Percentiles rank a stretch among this genome's conserved stretches.
Conservation (phyloP, 2,329 filamentous ascomycete genomes). For the Emericellopsis cladophorae region DNA sequence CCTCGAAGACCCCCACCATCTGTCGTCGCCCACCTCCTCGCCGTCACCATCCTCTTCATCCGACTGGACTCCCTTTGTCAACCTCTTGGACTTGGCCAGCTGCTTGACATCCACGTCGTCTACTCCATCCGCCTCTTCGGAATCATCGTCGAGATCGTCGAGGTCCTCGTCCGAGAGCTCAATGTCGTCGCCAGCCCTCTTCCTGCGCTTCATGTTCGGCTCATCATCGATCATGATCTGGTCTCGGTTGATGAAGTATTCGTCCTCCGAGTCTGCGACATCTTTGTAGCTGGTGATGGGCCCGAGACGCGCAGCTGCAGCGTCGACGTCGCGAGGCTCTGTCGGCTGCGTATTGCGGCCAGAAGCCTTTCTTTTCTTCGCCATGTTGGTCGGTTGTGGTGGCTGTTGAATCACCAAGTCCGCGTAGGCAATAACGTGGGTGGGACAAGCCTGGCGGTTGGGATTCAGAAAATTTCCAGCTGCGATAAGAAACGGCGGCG, state of each 20-base stretch:
- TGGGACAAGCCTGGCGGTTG: background rate
- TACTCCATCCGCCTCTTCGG: slow-evolving; percentile 23
- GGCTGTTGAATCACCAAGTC: background rate
- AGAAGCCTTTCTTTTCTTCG: slow-evolving; percentile 59
- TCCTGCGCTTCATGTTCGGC: slow-evolving; percentile 63
- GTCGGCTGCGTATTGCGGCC: slow-evolving; percentile 28
- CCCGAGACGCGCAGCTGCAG: slow-evolving; percentile 48
- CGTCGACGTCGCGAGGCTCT: slow-evolving; percentile 42
- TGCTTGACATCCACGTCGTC: slow-evolving; percentile 17
- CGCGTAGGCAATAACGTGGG: background rate
- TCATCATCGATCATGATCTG: slow-evolving; percentile 76
- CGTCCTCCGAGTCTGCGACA: slow-evolving; percentile 87
- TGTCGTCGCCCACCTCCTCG: slow-evolving; percentile 45
- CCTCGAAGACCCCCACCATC: slow-evolving; percentile 77
- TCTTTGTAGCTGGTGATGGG: slow-evolving; percentile 59
- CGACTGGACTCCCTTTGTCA: slow-evolving; percentile 19
- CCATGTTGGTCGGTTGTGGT: slow-evolving; percentile 28
- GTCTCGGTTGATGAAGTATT: slow-evolving; percentile 80
- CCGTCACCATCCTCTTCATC: slow-evolving; percentile 43
- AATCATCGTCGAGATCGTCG: slow-evolving; percentile 31
- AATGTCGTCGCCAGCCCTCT: slow-evolving; percentile 57
- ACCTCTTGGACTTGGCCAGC: slow-evolving; percentile 12
- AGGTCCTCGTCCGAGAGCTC: slow-evolving; percentile 53
- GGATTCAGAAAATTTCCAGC: background rate
- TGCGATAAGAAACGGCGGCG: background rate